Evolutionary conservation across 352 stramenopile species (phyloP), one percentile per base, ranked within the genome.

Genomic region (Globisporangium emineosum): DNA sequence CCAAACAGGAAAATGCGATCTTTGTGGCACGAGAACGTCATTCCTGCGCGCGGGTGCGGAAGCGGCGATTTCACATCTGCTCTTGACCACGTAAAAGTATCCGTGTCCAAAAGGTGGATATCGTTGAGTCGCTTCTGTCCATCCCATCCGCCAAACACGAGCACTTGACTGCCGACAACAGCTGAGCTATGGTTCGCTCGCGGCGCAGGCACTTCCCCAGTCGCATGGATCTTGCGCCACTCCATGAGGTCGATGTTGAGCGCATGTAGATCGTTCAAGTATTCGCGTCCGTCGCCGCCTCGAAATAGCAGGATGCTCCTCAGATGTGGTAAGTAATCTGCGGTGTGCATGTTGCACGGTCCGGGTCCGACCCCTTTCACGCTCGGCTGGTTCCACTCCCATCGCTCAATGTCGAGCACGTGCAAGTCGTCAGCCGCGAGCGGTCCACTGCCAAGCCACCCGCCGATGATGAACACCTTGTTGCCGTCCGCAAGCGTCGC

Each of bases 321-420:
- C 50, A 85, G 60, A 30, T 84, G 69, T 6, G 81, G 68, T 5
- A 98, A 77, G 63, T 92, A 99, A 70, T 99, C 95, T 8, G 93
- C 92, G n/a, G 91, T 98, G 79, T 99, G 96, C 95, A 99, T 98
- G 72, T 99, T 99, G 72, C 96, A 99, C 13, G 95, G 93, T 4
- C 96, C 95, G 0, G 85, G 83, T 1, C 72, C 69, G 19, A 66
- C 64, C n/a, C 72, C 75, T 19, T 74, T 68, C 23, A 75, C 67
- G 23, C 69, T 75, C 23, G 81, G 79, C 57, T 89, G 70, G 32
- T 73, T 65, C 87, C 87, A 94, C 0, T 68, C 78, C 64, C 90
- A 79, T 33, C 76, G 69, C 10, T 83, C 77, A 32, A 98, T 73
- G 56, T 98, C 81, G 27, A 99, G 70, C 25, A 98, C 84, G 68